Evolutionary conservation across 179 eudicot species (phyloP).

Genomic region (Beta lomatogona): DNA sequence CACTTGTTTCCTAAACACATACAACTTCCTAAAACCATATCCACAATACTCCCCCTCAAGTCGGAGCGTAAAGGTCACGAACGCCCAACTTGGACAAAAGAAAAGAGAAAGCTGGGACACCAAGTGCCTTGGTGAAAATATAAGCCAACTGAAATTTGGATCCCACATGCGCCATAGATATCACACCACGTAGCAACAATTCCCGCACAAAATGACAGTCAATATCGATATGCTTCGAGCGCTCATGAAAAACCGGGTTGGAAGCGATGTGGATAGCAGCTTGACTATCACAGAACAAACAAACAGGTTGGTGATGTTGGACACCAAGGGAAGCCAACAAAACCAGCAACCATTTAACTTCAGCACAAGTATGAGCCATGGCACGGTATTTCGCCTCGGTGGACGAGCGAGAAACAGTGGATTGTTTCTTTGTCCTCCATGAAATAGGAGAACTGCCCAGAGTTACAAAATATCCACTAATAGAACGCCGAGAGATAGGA

Average conservation of each 20-base stretch:
- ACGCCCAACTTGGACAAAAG: background rate
- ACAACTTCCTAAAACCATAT: too few species aligned
- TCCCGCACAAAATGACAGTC: conserved; percentile 2
- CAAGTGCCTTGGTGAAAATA: background rate
- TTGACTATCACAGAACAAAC: background rate
- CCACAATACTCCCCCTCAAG: conserved; percentile 2
- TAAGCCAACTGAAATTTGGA: background rate
- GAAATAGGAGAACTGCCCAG: background rate
- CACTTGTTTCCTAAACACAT: background rate
- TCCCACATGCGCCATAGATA: background rate
- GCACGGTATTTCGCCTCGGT: background rate
- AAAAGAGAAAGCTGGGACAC: background rate
- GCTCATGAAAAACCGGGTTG: background rate
- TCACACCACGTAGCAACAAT: background rate
- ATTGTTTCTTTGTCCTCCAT: background rate
- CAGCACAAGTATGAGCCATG: background rate
- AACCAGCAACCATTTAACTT: background rate
- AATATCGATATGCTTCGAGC: background rate
- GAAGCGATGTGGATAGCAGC: background rate
- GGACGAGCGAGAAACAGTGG: background rate
- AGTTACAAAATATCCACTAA: conserved; percentile 4
- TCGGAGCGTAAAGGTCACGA: background rate
- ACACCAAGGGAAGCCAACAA: background rate
- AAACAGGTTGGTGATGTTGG: background rate
- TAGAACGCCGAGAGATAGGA: background rate